Evolutionary conservation across 495 filamentous ascomycete genomes (phyloP).

Genomic region (Friedmanniomyces simplex): DNA sequence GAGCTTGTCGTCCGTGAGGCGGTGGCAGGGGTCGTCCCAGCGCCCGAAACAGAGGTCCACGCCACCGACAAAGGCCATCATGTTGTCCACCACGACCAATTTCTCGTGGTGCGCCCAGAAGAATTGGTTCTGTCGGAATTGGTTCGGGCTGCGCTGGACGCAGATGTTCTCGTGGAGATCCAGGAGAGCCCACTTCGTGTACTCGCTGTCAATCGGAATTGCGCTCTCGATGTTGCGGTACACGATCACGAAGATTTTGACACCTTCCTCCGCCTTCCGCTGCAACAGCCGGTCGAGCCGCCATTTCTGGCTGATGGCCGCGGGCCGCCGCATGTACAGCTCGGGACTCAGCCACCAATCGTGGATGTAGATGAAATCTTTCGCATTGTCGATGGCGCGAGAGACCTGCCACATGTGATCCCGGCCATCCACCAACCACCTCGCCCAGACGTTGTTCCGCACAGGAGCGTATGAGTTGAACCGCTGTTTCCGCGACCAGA

Average conservation of each 20-base stretch:
- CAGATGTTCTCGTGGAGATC: constrained; percentile 95
- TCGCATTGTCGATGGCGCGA: constrained; percentile 91
- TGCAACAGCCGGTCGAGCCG: constrained; percentile 89
- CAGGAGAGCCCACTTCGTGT: constrained; percentile 94
- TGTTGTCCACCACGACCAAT: constrained; percentile 89
- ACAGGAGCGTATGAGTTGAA: constrained; percentile 94
- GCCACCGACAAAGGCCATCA: constrained; percentile 88
- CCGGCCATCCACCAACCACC: constrained; percentile 93
- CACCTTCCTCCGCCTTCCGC: constrained; percentile 83
- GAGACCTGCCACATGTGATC: constrained; percentile 99
- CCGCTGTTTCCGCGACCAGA: constrained; percentile 72
- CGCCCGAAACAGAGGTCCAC: constrained; percentile 96
- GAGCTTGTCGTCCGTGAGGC: constrained; percentile 81
- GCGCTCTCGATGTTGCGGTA: constrained; percentile 98
- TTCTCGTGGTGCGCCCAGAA: constrained; percentile 99
- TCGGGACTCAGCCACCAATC: constrained; percentile 99
- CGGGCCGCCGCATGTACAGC: constrained; percentile 87
- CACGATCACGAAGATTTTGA: constrained; percentile 97
- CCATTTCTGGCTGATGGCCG: constrained; percentile 98
- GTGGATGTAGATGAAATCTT: constrained; percentile 98
- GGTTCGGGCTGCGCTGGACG: constrained; percentile 90
- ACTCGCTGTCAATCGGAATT: constrained; percentile 96
- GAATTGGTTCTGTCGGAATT: constrained; percentile 98
- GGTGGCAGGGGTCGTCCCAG: constrained; percentile 93
- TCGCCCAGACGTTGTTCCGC: constrained; percentile 73